Base-by-base conservation (phyloP, 257 asterid genomes). In the Gentiana dahurica region DNA sequence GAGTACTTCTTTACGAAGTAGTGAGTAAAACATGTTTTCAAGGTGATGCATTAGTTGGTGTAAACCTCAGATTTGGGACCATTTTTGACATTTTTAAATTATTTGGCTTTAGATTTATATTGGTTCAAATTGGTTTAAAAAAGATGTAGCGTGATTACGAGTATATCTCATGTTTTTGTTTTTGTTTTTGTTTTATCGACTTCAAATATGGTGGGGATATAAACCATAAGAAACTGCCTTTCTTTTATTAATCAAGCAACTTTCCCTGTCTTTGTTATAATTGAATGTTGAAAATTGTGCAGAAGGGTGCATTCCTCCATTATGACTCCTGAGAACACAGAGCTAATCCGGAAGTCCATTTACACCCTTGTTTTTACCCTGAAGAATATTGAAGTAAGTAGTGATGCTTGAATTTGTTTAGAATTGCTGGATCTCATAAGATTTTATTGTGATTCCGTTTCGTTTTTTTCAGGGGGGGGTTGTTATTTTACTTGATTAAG, bases 301-400 rank as follows among this genome's bases (percentile, higher is more conserved):
- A 92, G 99, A 70, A 79, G 65, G 79, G 87, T 81, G 65, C 93
- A 85, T 47, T 83, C 87, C 7, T 63, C 95, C 12, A 75, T 92
- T 38, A 63, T 86, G 92, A 85, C 97, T 65, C 95, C 95, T 2
- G 97, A 92, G 71, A 92, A 85, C 81, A 83, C 87, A 3, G 94
- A 92, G 63, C 58, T 88, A 53, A 80, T 92, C 57, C 94, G 83
- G 69, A 92, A 92, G 77, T 92, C 93, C 34, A 76, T 92, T n/a
- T 74, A 84, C 67, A 74, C 89, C 41, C 89, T 87, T 66, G 74
- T 90, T 63, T 90, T 84, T 86, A 87, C 98, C 33, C 73, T 87
- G 79, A 90, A 87, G 81, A 90, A 90, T 71, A 63, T 90, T 41
- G 98, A 90, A 89, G 98, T 88, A 71, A 54, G 68, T 52, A 56